These are phyloP conservation scores for Sporothrix pallida DNA, from an alignment of 2,329 filamentous ascomycete genomes.

Conservation along the genomic window DNA sequence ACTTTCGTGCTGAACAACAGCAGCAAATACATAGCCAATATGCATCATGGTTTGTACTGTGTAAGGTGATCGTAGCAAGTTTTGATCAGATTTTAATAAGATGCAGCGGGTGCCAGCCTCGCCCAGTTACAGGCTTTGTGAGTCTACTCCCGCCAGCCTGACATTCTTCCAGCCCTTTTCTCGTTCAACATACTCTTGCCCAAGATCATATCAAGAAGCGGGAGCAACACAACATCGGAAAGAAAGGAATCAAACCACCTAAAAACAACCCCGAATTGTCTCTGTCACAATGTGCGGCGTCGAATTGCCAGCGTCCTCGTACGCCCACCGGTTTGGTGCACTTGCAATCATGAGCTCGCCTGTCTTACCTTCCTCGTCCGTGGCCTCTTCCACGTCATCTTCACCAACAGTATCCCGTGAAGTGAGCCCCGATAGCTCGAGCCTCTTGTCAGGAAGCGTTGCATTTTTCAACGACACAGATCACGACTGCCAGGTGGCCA, in stretches of 20 bases:
- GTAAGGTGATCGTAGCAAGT: too few relatives aligned
- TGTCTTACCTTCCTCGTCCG: not conserved
- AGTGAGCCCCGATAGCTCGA: not conserved
- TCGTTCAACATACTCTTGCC: too few relatives aligned
- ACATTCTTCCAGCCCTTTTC: too few relatives aligned
- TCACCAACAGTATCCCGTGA: not conserved
- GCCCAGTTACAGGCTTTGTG: not conserved
- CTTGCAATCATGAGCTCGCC: constrained; percentile 35
- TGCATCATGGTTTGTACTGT: not conserved
- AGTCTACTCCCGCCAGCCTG: not conserved
- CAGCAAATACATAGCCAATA: not conserved
- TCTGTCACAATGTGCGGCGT: constrained; percentile 36
- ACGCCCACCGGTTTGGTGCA: constrained; percentile 35
- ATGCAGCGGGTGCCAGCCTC: not conserved
- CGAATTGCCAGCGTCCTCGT: constrained; percentile 31
- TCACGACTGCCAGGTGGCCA: constrained; percentile 36
- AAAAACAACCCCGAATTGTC: not conserved
- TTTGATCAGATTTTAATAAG: not conserved
- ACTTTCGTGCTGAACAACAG: too few relatives aligned
- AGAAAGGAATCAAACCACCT: not conserved
- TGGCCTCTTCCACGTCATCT: not conserved
- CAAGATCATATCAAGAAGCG: too few relatives aligned
- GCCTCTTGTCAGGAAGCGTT: constrained; percentile 33
- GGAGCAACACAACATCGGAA: not conserved
- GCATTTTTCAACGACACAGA: constrained; percentile 37